A percentile compares a stretch with the other conserved stretches of the same genome.
Conservation (phyloP, 441 rosid genomes). For the Metrosideros polymorpha region DNA sequence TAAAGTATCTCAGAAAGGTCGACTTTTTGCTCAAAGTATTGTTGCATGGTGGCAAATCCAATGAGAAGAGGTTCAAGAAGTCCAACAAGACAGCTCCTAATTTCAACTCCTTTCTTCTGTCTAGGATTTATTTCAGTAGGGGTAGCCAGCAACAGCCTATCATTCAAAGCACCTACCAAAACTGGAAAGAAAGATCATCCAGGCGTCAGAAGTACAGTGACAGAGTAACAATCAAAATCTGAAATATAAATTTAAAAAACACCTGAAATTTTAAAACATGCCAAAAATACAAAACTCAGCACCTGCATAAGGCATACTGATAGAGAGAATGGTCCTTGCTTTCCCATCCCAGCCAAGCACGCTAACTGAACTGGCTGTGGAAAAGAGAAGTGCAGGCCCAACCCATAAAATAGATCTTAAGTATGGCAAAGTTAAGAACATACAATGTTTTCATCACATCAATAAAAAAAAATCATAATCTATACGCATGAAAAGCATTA, state of each 20-base stretch:
- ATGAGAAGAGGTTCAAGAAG: conserved; percentile 97
- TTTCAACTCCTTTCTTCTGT: conserved; percentile 86
- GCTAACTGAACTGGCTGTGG: conserved; percentile 79
- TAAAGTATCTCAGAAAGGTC: conserved; percentile 87
- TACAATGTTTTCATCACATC: neutral
- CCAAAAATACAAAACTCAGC: conserved; percentile 1
- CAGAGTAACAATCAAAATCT: neutral
- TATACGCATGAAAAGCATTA: neutral
- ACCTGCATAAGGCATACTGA: conserved; percentile 94
- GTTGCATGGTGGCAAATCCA: conserved; percentile 98
- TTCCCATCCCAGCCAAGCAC: conserved; percentile 98
- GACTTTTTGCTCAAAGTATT: conserved; percentile 85
- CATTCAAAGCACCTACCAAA: conserved; percentile 91
- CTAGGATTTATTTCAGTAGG: conserved; percentile 88
- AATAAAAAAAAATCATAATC: neutral
- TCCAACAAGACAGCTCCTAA: conserved; percentile 93
- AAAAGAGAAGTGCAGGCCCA: conserved; percentile 97
- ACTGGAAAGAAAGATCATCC: conserved; percentile 37
- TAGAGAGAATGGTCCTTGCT: conserved; percentile 79
- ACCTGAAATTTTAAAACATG: neutral
- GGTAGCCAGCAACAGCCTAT: conserved; percentile 78
- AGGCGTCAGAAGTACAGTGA: conserved; percentile 5
- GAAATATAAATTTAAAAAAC: neutral
- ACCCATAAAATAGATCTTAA: conserved; percentile 96
- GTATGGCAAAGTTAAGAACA: conserved; percentile 56